Base-by-base conservation (phyloP, 1,284 basidiomycete genomes). In the Leccinum subatratum region DNA sequence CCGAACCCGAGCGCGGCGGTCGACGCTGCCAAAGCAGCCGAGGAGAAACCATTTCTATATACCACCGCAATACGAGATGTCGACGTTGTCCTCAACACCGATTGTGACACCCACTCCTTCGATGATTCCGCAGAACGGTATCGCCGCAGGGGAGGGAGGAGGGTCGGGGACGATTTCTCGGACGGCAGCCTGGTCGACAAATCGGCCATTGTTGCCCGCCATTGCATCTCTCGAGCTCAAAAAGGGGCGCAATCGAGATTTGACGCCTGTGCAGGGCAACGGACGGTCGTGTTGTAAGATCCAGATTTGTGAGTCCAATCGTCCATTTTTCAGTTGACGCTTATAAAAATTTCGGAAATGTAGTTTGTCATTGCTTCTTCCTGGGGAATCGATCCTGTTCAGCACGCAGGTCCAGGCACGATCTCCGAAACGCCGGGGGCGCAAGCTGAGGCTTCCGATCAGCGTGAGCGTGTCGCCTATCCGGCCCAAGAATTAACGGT, bases 261-360 rank as follows among this genome's bases (percentile, higher is more conserved):
- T 82, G 72, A 87, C 86, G 5, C 87, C 87, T 2, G 80, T 88
- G 5, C 86, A 85, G 63, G 85, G 83, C 37, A 82, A 83, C 68
- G 81, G 77, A 0, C 69, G 75, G 1, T 64, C 76, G 58, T 77
- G 74, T 34, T 77, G 83, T 42, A 74, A 76, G 3, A 14, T 25
- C 22, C 77, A 32, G 79, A 84, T 71, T 81, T 81, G 84, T 85
- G 66, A 66, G 81, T 57, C 14, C 5, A 25, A 54, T 54, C 12
- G 6, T 16, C 22, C 14, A 54, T 25, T 16, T 22, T 12, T 54
- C 51, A 16, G 51, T 25, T 25, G 51, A 54, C 51, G 85, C 89
- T 25, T 54, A 14, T 25, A 25, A 25, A 56, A 28, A 7, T 16
- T 56, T 18, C 6, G 16, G 22, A 16, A 56, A 56, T 18, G 25